phyloP scores from a whole-genome alignment of 2,329 filamentous ascomycete species.

The Chaetomiaceae sp. region DNA sequence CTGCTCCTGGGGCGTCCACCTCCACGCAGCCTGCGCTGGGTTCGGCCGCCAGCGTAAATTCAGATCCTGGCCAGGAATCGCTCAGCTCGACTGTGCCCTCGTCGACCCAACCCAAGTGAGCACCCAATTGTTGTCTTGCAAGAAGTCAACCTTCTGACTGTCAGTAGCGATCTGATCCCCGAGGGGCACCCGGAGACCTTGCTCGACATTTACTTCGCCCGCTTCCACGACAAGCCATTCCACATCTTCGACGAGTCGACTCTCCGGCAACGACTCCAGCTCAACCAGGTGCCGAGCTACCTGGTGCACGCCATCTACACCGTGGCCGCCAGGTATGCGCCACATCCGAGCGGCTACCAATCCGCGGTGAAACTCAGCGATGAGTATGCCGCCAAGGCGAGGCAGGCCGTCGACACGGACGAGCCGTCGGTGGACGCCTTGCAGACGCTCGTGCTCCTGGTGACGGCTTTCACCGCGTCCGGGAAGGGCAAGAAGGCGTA shows the following conservation, averaged over 20 bases:
- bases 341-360: slow-evolving; percentile 60
- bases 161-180: slow-evolving; percentile 40
- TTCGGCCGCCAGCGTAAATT: slow-evolving; percentile 29
- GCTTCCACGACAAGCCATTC: slow-evolving; percentile 76
- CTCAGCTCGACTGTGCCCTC: slow-evolving; percentile 39
- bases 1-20: slow-evolving; percentile 17
- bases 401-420: slow-evolving; percentile 67
- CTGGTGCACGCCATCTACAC: slow-evolving; percentile 54
- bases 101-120: slow-evolving; percentile 35
- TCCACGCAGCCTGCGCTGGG: slow-evolving; percentile 16
- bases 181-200: slow-evolving; percentile 53
- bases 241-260: slow-evolving; percentile 73
- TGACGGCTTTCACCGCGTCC: slow-evolving; percentile 67
- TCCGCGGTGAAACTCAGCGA: slow-evolving; percentile 63
- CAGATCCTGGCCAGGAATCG: slow-evolving; percentile 30
- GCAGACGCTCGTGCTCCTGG: slow-evolving; percentile 68
- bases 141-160: not conserved
- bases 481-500: slow-evolving; percentile 80
- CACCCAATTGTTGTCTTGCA: not conserved
- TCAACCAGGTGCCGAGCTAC: slow-evolving; percentile 56
- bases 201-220: slow-evolving; percentile 71
- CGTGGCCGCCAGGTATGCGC: slow-evolving; percentile 60
- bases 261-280: slow-evolving; percentile 64
- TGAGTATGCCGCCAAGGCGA: slow-evolving; percentile 64
- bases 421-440: slow-evolving; percentile 74